Evolutionary conservation across 441 rosid genomes (phyloP).

Genomic region (Syzygium malaccense): DNA sequence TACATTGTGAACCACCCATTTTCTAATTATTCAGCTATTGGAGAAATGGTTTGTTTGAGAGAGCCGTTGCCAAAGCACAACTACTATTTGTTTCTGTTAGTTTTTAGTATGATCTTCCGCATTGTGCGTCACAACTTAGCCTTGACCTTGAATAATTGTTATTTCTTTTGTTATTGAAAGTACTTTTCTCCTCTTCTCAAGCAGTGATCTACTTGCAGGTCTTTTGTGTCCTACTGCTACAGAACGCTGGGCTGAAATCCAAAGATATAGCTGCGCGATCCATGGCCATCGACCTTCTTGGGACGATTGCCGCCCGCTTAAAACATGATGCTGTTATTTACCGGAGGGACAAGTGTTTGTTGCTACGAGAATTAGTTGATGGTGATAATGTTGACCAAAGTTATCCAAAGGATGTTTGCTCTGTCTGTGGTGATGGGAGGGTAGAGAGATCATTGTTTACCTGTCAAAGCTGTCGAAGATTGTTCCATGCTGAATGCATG

Average conservation of each 20-base stretch:
- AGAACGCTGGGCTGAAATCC: slow-evolving; percentile 97
- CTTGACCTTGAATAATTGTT: neutral
- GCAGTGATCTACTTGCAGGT: slow-evolving; percentile 46
- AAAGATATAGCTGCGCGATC: slow-evolving; percentile 85
- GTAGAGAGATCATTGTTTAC: slow-evolving; percentile 47
- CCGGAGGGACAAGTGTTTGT: slow-evolving; percentile 59
- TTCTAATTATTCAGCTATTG: neutral
- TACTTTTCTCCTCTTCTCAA: neutral
- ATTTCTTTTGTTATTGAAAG: neutral
- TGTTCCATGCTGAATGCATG: slow-evolving; percentile 91
- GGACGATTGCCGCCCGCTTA: slow-evolving; percentile 88
- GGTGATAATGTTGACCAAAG: slow-evolving; percentile 31
- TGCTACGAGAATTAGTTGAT: slow-evolving; percentile 45
- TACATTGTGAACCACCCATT: neutral
- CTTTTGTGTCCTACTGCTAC: slow-evolving; percentile 91
- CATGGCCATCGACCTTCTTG: slow-evolving; percentile 96
- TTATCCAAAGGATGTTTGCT: slow-evolving; percentile 55
- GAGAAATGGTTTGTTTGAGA: neutral
- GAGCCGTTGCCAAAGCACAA: neutral
- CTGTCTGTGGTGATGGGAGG: slow-evolving; percentile 65
- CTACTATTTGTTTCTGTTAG: neutral
- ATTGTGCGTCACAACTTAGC: neutral
- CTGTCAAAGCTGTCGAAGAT: slow-evolving; percentile 79
- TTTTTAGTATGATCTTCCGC: neutral
- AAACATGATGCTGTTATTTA: slow-evolving; percentile 76